Evolutionary conservation across 2,329 filamentous ascomycete genomes (phyloP).

Genomic region (Whalleya microplaca): DNA sequence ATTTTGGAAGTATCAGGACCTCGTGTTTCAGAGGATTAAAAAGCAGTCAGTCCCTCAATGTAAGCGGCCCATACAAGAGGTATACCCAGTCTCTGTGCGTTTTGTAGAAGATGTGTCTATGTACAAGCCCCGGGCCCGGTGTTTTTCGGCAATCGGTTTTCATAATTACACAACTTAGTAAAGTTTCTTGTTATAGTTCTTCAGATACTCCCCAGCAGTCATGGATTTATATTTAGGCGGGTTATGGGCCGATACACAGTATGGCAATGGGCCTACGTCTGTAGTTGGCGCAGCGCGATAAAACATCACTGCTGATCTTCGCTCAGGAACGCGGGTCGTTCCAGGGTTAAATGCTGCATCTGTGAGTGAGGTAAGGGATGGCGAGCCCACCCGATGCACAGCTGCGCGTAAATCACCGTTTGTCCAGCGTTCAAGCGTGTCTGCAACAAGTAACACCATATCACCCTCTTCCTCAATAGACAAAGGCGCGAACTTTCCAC

Average conservation of each 20-base stretch:
- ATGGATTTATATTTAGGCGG: slow-evolving; percentile 22
- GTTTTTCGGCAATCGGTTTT: no score
- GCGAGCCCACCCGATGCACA: slow-evolving; percentile 24
- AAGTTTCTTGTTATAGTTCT: background rate
- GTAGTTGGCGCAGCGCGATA: slow-evolving; percentile 2
- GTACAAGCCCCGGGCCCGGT: no score
- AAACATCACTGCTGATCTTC: slow-evolving; percentile 19
- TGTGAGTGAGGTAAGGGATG: slow-evolving; percentile 16
- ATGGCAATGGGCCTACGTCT: slow-evolving; percentile 8
- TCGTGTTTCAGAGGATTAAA: no score
- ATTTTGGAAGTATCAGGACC: no score
- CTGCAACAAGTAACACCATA: slow-evolving; percentile 39
- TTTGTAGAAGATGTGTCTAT: no score
- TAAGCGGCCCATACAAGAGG: no score
- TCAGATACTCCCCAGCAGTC: slow-evolving; percentile 10
- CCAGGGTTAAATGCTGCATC: background rate
- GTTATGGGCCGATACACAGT: slow-evolving; percentile 16
- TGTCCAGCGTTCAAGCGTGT: slow-evolving; percentile 38
- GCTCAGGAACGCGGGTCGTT: slow-evolving; percentile 17
- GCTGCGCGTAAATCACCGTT: slow-evolving; percentile 21
- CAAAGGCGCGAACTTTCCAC: slow-evolving; percentile 12
- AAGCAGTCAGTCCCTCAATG: no score
- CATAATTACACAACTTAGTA: no score
- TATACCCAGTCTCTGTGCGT: no score
- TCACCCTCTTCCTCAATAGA: slow-evolving; percentile 9